phyloP scores from a whole-genome alignment of 495 filamentous ascomycete species.

The Cercophora samala region DNA sequence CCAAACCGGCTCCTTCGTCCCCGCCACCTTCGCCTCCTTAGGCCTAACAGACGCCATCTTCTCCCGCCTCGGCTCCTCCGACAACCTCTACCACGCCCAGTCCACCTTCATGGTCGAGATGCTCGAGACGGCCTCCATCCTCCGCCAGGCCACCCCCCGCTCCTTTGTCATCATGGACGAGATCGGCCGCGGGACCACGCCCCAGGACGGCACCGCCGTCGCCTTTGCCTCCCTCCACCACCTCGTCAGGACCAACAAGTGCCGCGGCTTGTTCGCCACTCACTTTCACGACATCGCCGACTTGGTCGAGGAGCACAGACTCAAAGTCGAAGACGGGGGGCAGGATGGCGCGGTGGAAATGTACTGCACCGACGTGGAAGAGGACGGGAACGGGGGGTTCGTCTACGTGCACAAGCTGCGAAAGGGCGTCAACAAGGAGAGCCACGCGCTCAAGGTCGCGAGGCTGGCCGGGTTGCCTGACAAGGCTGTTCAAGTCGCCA shows the following conservation, averaged over 20 bases:
- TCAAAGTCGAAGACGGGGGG: constrained; percentile 41
- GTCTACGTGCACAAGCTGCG: constrained; percentile 81
- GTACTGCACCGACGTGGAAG: constrained; percentile 88
- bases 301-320: constrained; percentile 46
- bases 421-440: constrained; percentile 77
- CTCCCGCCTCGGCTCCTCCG: constrained; percentile 86
- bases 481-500: constrained; percentile 56
- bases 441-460: constrained; percentile 91
- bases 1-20: constrained; percentile 88
- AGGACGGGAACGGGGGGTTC: constrained; percentile 62
- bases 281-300: constrained; percentile 88
- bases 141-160: constrained; percentile 60
- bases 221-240: constrained; percentile 86
- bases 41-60: constrained; percentile 91
- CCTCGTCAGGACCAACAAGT: constrained; percentile 68
- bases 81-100: constrained; percentile 87
- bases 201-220: constrained; percentile 83
- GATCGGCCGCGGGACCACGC: constrained; percentile 89
- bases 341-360: constrained; percentile 59
- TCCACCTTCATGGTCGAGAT: constrained; percentile 95
- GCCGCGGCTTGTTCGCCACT: constrained; percentile 85
- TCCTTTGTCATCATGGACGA: constrained; percentile 99
- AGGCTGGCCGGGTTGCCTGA: constrained; percentile 73
- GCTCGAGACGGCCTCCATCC: constrained; percentile 70
- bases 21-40: constrained; percentile 77